Conservation (phyloP, 2,329 filamentous ascomycete species). For the Aspergillus tamarii region DNA sequence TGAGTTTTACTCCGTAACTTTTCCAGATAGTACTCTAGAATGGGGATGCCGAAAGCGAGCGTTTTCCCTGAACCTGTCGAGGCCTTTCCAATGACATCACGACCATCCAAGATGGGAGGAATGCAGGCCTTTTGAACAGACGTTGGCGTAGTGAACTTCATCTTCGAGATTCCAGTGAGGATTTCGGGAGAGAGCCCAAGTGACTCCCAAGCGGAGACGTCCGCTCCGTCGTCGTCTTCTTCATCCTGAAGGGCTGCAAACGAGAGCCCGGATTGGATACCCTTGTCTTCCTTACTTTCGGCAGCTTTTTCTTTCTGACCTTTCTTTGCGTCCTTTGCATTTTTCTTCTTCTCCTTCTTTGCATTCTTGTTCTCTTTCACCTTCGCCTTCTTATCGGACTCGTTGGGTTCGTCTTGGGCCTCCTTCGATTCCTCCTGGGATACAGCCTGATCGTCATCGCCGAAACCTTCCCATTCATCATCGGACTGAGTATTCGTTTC, state of each 20-base stretch:
- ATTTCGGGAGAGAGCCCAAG: slow-evolving; percentile 73
- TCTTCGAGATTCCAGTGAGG: slow-evolving; percentile 72
- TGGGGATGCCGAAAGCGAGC: slow-evolving; percentile 89
- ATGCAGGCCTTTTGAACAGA: slow-evolving; percentile 79
- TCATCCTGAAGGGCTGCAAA: slow-evolving; percentile 44
- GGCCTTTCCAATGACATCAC: slow-evolving; percentile 94
- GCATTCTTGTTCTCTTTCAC: slow-evolving; percentile 24
- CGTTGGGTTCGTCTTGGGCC: slow-evolving; percentile 25
- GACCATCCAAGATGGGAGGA: slow-evolving; percentile 77
- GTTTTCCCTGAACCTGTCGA: slow-evolving; percentile 97
- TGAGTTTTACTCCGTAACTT: slow-evolving; percentile 35
- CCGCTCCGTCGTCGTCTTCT: slow-evolving; percentile 63
- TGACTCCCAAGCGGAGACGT: slow-evolving; percentile 74
- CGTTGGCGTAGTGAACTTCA: slow-evolving; percentile 81
- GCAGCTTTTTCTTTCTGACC: slow-evolving; percentile 33
- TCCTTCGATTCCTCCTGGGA: slow-evolving; percentile 21
- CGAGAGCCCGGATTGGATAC: slow-evolving; percentile 37
- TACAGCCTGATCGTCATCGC: slow-evolving; percentile 43
- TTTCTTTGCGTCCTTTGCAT: slow-evolving; percentile 32
- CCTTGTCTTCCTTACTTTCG: slow-evolving; percentile 37
- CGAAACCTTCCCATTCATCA: slow-evolving; percentile 69
- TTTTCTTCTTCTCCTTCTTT: slow-evolving; percentile 19
- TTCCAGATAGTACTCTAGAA: slow-evolving; percentile 80
- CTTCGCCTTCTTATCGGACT: slow-evolving; percentile 27
- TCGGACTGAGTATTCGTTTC: slow-evolving; percentile 41